Conservation (phyloP, 129 eudicot species). For the Chrysanthemum lavandulifolium region DNA sequence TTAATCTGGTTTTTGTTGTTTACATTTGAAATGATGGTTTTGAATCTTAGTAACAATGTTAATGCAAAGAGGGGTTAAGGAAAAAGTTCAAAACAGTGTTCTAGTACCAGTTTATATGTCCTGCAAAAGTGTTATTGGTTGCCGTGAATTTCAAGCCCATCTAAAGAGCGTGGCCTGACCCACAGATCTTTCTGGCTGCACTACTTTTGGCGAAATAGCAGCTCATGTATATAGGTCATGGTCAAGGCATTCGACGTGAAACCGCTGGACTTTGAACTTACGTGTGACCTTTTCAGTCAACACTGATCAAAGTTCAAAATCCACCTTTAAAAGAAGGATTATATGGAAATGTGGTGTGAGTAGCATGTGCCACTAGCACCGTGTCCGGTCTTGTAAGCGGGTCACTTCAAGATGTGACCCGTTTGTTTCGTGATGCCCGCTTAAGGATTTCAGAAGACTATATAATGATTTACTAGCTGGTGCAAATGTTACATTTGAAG, state of each 20-base stretch:
- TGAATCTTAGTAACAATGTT: too few species aligned
- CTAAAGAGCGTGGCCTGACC: constrained; percentile 46
- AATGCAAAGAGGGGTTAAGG: too few species aligned
- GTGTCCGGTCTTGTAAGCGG: constrained; percentile 43
- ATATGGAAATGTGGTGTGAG: constrained; percentile 75
- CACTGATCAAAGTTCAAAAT: constrained; percentile 47
- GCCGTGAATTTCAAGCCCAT: constrained; percentile 52
- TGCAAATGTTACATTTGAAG: too few species aligned
- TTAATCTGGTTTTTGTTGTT: too few species aligned
- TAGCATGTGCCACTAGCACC: constrained; percentile 73
- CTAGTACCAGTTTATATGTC: too few species aligned
- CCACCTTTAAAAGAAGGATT: constrained; percentile 64
- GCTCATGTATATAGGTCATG: constrained; percentile 84
- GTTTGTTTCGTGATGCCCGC: too few species aligned
- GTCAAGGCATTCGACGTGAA: constrained; percentile 68
- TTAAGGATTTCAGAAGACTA: too few species aligned
- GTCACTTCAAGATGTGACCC: constrained; percentile 38
- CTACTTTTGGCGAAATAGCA: constrained; percentile 78
- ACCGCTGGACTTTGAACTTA: constrained; percentile 63
- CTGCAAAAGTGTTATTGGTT: constrained; percentile 42
- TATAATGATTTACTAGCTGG: too few species aligned
- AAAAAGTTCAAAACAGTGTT: too few species aligned
- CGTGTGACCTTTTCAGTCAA: constrained; percentile 80
- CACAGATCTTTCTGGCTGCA: constrained; percentile 41
- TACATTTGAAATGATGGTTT: too few species aligned